Evolutionary conservation across 441 rosid species (phyloP), one percentile per base, ranked within the genome.

Genomic region (Flueggea neowawraea): DNA sequence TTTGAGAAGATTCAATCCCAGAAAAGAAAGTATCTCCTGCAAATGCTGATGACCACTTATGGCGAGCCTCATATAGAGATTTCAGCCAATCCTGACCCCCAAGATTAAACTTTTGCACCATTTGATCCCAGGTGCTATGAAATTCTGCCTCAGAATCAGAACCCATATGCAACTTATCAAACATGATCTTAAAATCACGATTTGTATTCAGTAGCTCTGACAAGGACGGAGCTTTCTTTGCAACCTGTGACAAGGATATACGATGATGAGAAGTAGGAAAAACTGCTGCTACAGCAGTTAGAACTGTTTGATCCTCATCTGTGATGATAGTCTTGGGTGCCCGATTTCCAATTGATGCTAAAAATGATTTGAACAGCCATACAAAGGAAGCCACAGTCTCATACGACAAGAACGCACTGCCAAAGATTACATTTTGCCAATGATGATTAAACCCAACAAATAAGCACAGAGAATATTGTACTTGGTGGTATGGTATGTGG

Each of bases 321-420:
- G 44, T 69, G 6, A 70, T 52, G 31, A 70, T 55, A 3, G 54
- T 55, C 16, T 49, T 59, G 0, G 61, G 66, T 58, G 39, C 41
- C 14, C 9, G 0, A 5, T 10, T 17, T 0, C 32, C 52, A 45
- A 55, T 70, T 10, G 63, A 16, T 43, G 59, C 28, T 3, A 70
- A 39, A 62, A 66, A 55, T 6, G 47, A 32, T 43, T 12, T 33
- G 43, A 74, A 70, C 39, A 65, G 8, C 68, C 48, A 69, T 10
- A 45, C 15, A 53, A 64, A 69, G 10, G 71, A 65, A 3, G 48
- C 8, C 0, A 2, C 39, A 0, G 32, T 69, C 49, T 65, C 71
- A 45, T 57, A 55, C 32, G 44, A 10, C 11, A 49, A 16, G 39
- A 72, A 64, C 10, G 72, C 65, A 36, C 31, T 54, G 12, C 58